phyloP scores from a whole-genome alignment of 1,284 basidiomycete species.

The Fomitopsis betulina region DNA sequence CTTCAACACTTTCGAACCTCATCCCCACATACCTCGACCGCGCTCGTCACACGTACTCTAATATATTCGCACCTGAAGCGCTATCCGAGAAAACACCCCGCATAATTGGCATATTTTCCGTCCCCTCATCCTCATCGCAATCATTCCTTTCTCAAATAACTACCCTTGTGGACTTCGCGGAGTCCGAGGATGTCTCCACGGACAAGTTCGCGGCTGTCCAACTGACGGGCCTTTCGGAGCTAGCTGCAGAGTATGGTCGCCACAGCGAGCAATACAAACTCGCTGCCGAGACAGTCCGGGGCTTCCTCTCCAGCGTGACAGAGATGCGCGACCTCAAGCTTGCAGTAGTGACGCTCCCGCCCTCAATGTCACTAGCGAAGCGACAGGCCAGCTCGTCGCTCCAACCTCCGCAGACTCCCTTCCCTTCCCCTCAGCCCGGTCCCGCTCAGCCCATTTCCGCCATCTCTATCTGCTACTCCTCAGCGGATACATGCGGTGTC shows the following conservation, averaged over 20 bases:
- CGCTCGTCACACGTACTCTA: constrained; percentile 53
- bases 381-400: constrained; percentile 24
- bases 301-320: constrained; percentile 38
- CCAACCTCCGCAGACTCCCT: constrained; percentile 47
- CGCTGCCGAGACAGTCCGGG: constrained; percentile 39
- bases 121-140: constrained; percentile 33
- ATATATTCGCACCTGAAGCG: constrained; percentile 35
- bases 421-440: constrained; percentile 43
- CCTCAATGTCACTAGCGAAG: constrained; percentile 20
- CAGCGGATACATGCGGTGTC: constrained; percentile 51
- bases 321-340: constrained; percentile 38
- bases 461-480: constrained; percentile 60
- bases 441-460: constrained; percentile 50
- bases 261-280: constrained; percentile 50
- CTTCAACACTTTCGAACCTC: constrained; percentile 41
- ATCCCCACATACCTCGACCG: constrained; percentile 53
- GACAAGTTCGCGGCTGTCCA: constrained; percentile 60
- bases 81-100: constrained; percentile 27
- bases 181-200: constrained; percentile 33
- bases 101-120: constrained; percentile 39
- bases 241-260: constrained; percentile 42
- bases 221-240: constrained; percentile 42
- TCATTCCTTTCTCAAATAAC: constrained; percentile 39
- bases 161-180: constrained; percentile 46
- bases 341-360: constrained; percentile 47